Evolutionary conservation across 106 monocot genomes (phyloP).

Genomic region (Ottelia alismoides): DNA sequence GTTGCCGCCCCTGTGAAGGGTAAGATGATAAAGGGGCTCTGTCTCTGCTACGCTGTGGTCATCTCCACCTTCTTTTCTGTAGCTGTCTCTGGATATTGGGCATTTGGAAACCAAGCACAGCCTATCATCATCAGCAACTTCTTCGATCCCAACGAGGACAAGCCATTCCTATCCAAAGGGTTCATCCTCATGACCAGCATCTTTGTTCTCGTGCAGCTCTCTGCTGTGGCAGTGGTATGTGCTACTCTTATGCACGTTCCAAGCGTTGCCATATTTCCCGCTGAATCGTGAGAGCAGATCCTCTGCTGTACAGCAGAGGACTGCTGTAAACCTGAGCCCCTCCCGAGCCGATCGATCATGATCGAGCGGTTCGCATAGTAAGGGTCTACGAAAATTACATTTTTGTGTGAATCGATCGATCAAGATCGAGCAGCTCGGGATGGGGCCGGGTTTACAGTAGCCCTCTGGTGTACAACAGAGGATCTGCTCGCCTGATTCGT

Average conservation of each 20-base stretch:
- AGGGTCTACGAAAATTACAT: too few relatives aligned
- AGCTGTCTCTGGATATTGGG: slow-evolving; percentile 80
- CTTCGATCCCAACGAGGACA: slow-evolving; percentile 7
- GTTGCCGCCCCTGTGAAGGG: slow-evolving; percentile 71
- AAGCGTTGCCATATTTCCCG: neutral
- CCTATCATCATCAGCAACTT: slow-evolving; percentile 63
- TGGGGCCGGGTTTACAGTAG: too few relatives aligned
- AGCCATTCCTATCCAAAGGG: slow-evolving; percentile 39
- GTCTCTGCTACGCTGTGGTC: slow-evolving; percentile 66
- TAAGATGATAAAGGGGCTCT: slow-evolving; percentile 96
- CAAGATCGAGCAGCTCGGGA: too few relatives aligned
- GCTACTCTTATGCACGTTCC: neutral
- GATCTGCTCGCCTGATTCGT: too few relatives aligned
- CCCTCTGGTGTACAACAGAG: neutral
- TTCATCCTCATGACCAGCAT: slow-evolving; percentile 46
- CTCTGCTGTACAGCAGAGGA: too few relatives aligned
- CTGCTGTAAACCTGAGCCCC: too few relatives aligned
- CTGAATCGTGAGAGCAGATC: too few relatives aligned
- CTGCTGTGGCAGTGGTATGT: slow-evolving; percentile 68
- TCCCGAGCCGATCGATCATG: too few relatives aligned
- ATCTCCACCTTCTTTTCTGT: slow-evolving; percentile 68
- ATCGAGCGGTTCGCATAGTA: too few relatives aligned
- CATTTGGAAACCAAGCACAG: slow-evolving; percentile 59
- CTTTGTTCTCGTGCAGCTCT: slow-evolving; percentile 73
- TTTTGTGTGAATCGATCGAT: too few relatives aligned